Conservation (phyloP, 306 rosid species). For the Phaseolus lunatus region DNA sequence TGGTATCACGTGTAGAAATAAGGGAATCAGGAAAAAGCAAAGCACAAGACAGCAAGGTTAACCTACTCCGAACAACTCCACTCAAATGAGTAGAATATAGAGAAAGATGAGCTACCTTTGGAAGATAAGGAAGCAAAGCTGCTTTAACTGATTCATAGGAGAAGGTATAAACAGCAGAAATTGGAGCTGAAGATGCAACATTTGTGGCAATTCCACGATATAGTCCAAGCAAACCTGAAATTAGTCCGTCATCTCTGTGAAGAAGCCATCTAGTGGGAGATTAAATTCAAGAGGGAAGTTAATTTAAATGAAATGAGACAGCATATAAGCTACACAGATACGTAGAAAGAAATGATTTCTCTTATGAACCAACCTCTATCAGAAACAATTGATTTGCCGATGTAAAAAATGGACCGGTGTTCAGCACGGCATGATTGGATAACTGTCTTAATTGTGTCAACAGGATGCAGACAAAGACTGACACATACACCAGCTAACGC, state of each 20-base stretch:
- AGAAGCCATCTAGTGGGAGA: conserved; percentile 30
- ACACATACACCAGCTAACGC: conserved; percentile 93
- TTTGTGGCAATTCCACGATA: conserved; percentile 92
- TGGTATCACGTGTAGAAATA: conserved; percentile 15
- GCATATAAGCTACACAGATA: conserved; percentile 27
- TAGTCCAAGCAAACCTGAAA: conserved; percentile 90
- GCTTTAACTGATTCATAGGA: conserved; percentile 94
- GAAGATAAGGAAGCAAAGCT: conserved; percentile 82
- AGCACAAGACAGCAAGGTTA: conserved; percentile 31
- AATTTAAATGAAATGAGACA: conserved; percentile 29
- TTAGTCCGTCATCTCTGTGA: conserved; percentile 40
- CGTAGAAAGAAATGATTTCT: conserved; percentile 24
- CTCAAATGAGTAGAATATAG: conserved; percentile 30
- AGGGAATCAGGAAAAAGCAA: conserved; percentile 23
- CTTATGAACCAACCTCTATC: conserved; percentile 75
- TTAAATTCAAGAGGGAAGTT: conserved; percentile 33
- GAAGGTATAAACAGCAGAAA: conserved; percentile 89
- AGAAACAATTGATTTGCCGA: conserved; percentile 85
- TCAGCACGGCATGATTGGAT: conserved; percentile 76
- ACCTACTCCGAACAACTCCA: conserved; percentile 25
- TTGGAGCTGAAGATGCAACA: conserved; percentile 91
- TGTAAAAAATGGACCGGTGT: conserved; percentile 73
- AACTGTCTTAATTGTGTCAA: conserved; percentile 94
- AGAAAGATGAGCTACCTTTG: conserved; percentile 62
- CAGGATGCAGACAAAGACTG: conserved; percentile 92